Conservation (phyloP, 2,329 filamentous ascomycete species). For the Xylaria sp. region DNA sequence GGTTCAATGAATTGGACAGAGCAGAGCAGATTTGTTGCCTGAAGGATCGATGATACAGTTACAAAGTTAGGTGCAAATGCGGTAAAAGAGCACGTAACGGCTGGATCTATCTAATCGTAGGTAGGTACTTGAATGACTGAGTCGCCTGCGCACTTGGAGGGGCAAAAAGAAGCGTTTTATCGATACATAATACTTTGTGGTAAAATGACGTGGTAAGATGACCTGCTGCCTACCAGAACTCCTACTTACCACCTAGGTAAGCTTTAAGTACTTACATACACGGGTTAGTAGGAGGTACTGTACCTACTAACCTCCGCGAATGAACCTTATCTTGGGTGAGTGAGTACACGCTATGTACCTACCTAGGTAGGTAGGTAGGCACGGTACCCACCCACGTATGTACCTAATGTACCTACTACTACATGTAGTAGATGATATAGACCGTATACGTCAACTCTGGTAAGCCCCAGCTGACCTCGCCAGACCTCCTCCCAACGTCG, state of each 20-base stretch:
- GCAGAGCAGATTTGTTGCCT: not conserved
- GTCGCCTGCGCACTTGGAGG: not conserved
- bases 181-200: too few relatives aligned
- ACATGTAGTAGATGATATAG: not conserved
- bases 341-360: too few relatives aligned
- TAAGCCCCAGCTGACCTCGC: conserved; percentile 39
- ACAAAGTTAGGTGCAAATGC: not conserved
- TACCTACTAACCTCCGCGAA: too few relatives aligned
- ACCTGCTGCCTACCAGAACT: too few relatives aligned
- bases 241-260: too few relatives aligned
- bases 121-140: not conserved
- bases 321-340: not conserved
- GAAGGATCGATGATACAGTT: not conserved
- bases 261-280: too few relatives aligned
- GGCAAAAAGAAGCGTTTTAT: too few relatives aligned
- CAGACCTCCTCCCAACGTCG: conserved; percentile 18
- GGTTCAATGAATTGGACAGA: not conserved
- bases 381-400: not conserved
- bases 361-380: not conserved
- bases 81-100: not conserved
- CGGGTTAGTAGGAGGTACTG: too few relatives aligned
- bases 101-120: not conserved
- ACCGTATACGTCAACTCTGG: conserved; percentile 20
- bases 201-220: too few relatives aligned
- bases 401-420: not conserved